These are phyloP conservation scores for Erucastrum elatum DNA, from an alignment of 345 rosid species.

Conservation along the genomic window DNA sequence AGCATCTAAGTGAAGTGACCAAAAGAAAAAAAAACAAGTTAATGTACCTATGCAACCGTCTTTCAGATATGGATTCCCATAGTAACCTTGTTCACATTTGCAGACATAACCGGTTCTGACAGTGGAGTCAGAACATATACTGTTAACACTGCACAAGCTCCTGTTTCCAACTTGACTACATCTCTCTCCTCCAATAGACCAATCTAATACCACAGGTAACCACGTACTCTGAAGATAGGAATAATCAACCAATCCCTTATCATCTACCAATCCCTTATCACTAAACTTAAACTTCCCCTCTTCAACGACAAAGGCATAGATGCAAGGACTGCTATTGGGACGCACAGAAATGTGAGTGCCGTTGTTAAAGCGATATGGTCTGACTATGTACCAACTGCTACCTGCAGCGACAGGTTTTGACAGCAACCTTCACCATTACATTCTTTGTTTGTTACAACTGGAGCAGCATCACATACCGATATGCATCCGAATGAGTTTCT, in stretches of 20 bases:
- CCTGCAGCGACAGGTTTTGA: neutral
- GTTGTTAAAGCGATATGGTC: neutral
- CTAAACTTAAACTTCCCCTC: neutral
- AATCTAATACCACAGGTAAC: neutral
- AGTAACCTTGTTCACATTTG: slow-evolving; percentile 23
- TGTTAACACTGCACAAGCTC: neutral
- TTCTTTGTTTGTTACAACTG: neutral
- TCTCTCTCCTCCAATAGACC: neutral
- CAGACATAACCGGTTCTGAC: slow-evolving; percentile 31
- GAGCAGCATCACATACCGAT: neutral
- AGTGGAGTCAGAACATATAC: neutral
- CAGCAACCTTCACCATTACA: neutral
- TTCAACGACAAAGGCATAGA: neutral
- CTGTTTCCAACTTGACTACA: neutral
- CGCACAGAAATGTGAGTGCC: neutral
- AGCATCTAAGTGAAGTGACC: neutral
- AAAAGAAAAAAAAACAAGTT: neutral
- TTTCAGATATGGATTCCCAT: neutral
- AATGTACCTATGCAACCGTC: slow-evolving; percentile 34
- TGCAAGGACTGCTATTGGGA: neutral
- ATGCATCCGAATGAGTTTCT: neutral
- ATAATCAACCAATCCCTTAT: neutral
- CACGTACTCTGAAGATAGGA: neutral
- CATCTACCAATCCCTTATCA: neutral
- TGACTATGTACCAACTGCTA: neutral